phyloP scores from a whole-genome alignment of 2,329 filamentous ascomycete species.

The Ophiocordyceps camponoti-rufipedis region DNA sequence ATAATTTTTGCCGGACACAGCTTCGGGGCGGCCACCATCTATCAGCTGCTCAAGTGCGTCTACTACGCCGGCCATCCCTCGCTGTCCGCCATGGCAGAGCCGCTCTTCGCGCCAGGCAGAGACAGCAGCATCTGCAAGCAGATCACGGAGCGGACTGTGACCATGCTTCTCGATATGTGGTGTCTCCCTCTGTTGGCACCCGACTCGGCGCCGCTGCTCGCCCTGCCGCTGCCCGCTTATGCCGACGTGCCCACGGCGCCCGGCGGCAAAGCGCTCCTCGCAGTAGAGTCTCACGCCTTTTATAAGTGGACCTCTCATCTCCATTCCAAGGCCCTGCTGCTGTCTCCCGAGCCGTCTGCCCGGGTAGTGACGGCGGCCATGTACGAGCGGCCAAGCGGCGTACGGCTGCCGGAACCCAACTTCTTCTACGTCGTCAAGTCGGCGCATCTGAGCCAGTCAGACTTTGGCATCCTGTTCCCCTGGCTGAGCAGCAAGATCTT shows the following conservation, averaged over 20 bases:
- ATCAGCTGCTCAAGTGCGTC: constrained; percentile 63
- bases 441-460: constrained; percentile 69
- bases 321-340: constrained; percentile 44
- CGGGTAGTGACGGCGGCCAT: constrained; percentile 20
- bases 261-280: constrained; percentile 42
- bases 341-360: constrained; percentile 37
- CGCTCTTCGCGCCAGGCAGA: constrained; percentile 41
- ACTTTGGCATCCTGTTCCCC: constrained; percentile 71
- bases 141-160: constrained; percentile 46
- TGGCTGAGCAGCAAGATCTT: constrained; percentile 44
- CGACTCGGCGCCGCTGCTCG: constrained; percentile 43
- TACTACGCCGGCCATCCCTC: constrained; percentile 42
- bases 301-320: constrained; percentile 62
- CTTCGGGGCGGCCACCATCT: constrained; percentile 57
- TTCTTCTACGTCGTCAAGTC: constrained; percentile 58
- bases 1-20: constrained; percentile 66
- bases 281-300: constrained; percentile 60
- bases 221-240: constrained; percentile 59
- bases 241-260: constrained; percentile 27
- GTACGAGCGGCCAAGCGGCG: constrained; percentile 23
- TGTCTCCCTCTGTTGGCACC: constrained; percentile 51
- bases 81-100: constrained; percentile 27
- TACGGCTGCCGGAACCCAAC: constrained; percentile 33
- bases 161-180: constrained; percentile 67
- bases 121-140: constrained; percentile 41